Evolutionary conservation across 2,329 filamentous ascomycete species (phyloP), one percentile per base, ranked within the genome.

Genomic region (Epichloe festucae): DNA sequence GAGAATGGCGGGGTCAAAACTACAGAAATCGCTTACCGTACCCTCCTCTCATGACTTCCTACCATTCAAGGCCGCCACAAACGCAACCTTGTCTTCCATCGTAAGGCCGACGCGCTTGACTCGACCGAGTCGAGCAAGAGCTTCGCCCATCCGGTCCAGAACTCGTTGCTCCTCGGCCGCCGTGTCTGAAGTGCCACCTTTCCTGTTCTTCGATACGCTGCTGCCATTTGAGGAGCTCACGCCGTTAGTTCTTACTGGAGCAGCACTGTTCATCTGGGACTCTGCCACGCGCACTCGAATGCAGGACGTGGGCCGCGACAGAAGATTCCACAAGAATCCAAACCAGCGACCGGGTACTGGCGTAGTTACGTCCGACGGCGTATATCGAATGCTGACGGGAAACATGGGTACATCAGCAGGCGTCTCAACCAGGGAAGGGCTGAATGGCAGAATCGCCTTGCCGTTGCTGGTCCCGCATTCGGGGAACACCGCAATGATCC

Each of bases 381-480:
- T 86, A 67, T 97, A 98, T 49, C 90, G 82, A 56, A 98, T 73
- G 66, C 85, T 95, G 54, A 98, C 78, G 1, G 93, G 90, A 70
- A 94, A 97, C 58, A 98, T 88, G 63, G 84, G 85, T 8, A 83
- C 83, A 50, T 77, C 73, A 5, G 79, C 65, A 0, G 84, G 80
- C 0, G 80, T 79, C 15, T 81, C 77, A 3, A 93, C 72, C 1
- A 98, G 74, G 48, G 82, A 84, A 0, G 86, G 88, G 54, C 85
- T 88, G 51, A 95, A 80, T 2, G 89, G 87, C 12, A 98, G 70
- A 55, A 97, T 90, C 4, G 85, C 93, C 58, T 87, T 84, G 55
- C 91, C 91, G 63, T 98, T 98, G 44, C 89, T 95, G 1, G 93
- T 95, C 4, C 86, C 93, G 68, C 86, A 91, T 70, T 98, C 93